Evolutionary conservation across 768 basidiomycete species (phyloP).

Genomic region (Cyclocybe cylindracea): DNA sequence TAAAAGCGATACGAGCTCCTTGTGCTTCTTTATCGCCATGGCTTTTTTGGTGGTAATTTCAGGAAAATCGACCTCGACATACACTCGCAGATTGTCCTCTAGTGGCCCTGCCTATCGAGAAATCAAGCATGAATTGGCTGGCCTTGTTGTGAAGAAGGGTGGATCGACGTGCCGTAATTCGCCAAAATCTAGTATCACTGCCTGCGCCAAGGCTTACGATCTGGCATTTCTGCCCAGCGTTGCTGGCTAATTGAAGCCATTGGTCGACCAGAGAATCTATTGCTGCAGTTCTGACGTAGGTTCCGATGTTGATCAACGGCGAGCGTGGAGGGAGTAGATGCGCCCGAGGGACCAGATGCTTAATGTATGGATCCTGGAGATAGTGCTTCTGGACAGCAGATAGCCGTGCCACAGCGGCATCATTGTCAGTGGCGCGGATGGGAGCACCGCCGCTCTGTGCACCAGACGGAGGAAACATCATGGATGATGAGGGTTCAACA

Average conservation of each 20-base stretch:
- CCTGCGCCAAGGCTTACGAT: slow-evolving; percentile 95
- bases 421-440: slow-evolving; percentile 77
- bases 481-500: too few relatives aligned
- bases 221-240: slow-evolving; percentile 60
- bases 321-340: slow-evolving; percentile 65
- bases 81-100: slow-evolving; percentile 51
- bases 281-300: slow-evolving; percentile 79
- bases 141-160: slow-evolving; percentile 10
- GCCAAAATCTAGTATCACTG: slow-evolving; percentile 95
- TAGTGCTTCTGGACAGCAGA: slow-evolving; percentile 88
- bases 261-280: slow-evolving; percentile 75
- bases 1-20: slow-evolving; percentile 50
- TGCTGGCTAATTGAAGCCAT: slow-evolving; percentile 54
- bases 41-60: slow-evolving; percentile 85
- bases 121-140: slow-evolving; percentile 12
- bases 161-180: slow-evolving; percentile 67
- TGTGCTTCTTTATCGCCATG: slow-evolving; percentile 73
- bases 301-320: slow-evolving; percentile 95
- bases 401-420: slow-evolving; percentile 80
- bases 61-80: slow-evolving; percentile 90
- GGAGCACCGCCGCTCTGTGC: slow-evolving; percentile 47
- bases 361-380: slow-evolving; percentile 73
- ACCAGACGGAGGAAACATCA: slow-evolving; percentile 19
- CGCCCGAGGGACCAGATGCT: slow-evolving; percentile 65
- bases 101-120: slow-evolving; percentile 56